A percentile compares a stretch with the other conserved stretches of the same genome.
These are phyloP conservation scores for Hymenoscyphus salicellus DNA, from an alignment of 2,329 filamentous ascomycete species.

Conservation along the genomic window DNA sequence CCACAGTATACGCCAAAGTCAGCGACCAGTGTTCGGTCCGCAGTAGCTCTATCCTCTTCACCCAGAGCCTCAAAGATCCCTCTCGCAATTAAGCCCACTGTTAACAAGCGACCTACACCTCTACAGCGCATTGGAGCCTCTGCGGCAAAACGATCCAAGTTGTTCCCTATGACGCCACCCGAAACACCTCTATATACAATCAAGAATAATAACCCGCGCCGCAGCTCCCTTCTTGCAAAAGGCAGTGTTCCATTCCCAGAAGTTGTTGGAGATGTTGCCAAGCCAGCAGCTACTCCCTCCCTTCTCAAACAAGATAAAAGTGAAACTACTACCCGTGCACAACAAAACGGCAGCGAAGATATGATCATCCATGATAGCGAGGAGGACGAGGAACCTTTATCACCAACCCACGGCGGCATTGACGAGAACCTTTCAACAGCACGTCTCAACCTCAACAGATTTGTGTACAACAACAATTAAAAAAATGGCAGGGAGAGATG, in stretches of 20 bases:
- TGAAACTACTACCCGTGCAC: conserved; percentile 24
- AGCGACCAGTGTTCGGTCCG: neutral
- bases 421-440: conserved; percentile 6
- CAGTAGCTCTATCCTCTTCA: neutral
- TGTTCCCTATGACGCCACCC: conserved; percentile 29
- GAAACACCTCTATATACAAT: conserved; percentile 22
- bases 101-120: conserved; percentile 25
- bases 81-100: conserved; percentile 27
- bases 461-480: conserved; percentile 17
- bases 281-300: conserved; percentile 39
- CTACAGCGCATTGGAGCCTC: conserved; percentile 35
- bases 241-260: conserved; percentile 30
- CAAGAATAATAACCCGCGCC: conserved; percentile 14
- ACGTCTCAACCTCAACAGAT: conserved; percentile 20
- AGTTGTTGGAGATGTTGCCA: conserved; percentile 13
- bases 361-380: conserved; percentile 50
- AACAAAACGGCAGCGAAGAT: conserved; percentile 48
- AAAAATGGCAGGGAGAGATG: neutral
- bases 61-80: conserved; percentile 30
- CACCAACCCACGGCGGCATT: conserved; percentile 20
- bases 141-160: conserved; percentile 25
- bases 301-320: conserved; percentile 28
- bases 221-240: conserved; percentile 22
- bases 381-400: conserved; percentile 34
- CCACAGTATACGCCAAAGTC: conserved; percentile 21